phyloP scores from a whole-genome alignment of 1,284 basidiomycete genomes.

The Irpex sp. region DNA sequence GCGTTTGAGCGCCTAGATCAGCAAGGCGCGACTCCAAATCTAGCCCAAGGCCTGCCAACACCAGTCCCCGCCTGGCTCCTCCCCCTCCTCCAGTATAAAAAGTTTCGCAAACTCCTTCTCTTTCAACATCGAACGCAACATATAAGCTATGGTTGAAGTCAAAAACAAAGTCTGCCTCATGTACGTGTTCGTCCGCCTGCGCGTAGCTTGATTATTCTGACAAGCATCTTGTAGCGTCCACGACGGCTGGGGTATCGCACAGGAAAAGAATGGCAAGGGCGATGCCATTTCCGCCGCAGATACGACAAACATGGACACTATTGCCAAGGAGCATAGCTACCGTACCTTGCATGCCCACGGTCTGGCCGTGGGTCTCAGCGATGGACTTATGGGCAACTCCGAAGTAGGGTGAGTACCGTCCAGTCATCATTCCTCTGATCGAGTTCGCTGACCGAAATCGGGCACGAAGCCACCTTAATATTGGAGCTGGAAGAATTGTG shows the following conservation, averaged over 20 bases:
- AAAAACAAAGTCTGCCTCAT: constrained; percentile 91
- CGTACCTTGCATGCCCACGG: constrained; percentile 81
- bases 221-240: constrained; percentile 61
- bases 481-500: constrained; percentile 87
- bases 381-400: constrained; percentile 94
- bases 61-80: background rate
- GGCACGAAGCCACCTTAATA: constrained; percentile 75
- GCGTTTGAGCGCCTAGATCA: background rate
- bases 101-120: background rate
- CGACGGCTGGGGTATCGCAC: constrained; percentile 88
- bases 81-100: background rate
- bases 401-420: constrained; percentile 72
- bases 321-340: constrained; percentile 73
- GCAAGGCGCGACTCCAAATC: background rate
- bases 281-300: constrained; percentile 82
- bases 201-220: background rate
- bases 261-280: constrained; percentile 67
- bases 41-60: background rate
- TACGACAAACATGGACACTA: constrained; percentile 85
- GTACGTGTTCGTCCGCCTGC: constrained; percentile 37
- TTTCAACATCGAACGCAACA: background rate
- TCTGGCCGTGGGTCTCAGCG: constrained; percentile 82
- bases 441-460: constrained; percentile 4
- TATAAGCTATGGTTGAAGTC: constrained; percentile 43
- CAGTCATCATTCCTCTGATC: constrained; percentile 23